Evolutionary conservation across 495 filamentous ascomycete genomes (phyloP).

Genomic region (Bathelium albidoporum): DNA sequence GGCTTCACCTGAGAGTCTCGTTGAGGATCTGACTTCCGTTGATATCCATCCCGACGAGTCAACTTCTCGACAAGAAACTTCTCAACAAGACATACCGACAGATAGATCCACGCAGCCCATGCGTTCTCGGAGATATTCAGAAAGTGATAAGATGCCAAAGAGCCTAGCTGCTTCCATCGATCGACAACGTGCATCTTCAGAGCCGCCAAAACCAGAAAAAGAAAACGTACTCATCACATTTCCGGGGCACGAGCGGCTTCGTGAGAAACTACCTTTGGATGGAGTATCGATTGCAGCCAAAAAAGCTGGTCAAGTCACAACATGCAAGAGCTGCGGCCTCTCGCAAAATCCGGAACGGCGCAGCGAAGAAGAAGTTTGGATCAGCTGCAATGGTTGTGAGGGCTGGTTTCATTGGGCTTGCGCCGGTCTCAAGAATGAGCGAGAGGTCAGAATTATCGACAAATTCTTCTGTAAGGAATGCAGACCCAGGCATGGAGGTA

Average conservation of each 20-base stretch:
- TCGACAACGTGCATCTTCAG: constrained; percentile 1
- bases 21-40: not conserved
- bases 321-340: not conserved
- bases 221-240: not conserved
- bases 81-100: not conserved
- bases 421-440: constrained; percentile 58
- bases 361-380: constrained; percentile 43
- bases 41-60: not conserved
- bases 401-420: constrained; percentile 66
- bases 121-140: not conserved
- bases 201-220: not conserved
- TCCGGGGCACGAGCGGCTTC: not conserved
- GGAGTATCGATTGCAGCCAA: not conserved
- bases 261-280: not conserved
- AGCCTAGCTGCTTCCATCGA: not conserved
- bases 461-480: constrained; percentile 60
- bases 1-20: constrained; percentile 21
- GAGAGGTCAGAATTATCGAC: constrained; percentile 60
- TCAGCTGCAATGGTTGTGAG: constrained; percentile 66
- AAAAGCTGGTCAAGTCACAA: not conserved
- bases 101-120: not conserved
- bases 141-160: not conserved
- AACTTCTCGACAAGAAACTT: not conserved
- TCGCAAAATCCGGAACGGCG: constrained; percentile 4
- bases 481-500: constrained; percentile 49